These are phyloP conservation scores for Dalbergia cultrata DNA, from an alignment of 306 rosid species.

Conservation along the genomic window DNA sequence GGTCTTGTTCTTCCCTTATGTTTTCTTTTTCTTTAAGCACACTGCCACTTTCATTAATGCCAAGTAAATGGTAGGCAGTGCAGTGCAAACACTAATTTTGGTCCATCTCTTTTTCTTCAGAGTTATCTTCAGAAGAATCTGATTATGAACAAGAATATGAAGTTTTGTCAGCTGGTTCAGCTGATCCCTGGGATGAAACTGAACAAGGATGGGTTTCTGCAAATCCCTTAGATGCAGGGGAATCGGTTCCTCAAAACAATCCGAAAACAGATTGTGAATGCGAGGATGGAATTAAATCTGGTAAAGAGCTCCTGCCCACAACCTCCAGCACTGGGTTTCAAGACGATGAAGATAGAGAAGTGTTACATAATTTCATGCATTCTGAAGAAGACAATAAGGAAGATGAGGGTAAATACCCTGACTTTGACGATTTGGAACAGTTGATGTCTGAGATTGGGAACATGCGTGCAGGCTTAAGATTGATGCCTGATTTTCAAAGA, in stretches of 20 bases:
- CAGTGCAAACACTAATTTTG: slow-evolving; percentile 23
- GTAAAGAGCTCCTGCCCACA: slow-evolving; percentile 44
- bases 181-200: slow-evolving; percentile 69
- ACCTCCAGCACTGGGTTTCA: slow-evolving; percentile 46
- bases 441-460: slow-evolving; percentile 81
- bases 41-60: background rate
- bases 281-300: slow-evolving; percentile 40
- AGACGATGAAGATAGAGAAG: slow-evolving; percentile 46
- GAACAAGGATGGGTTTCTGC: slow-evolving; percentile 63
- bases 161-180: slow-evolving; percentile 67
- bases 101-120: slow-evolving; percentile 47
- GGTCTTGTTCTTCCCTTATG: slow-evolving; percentile 49
- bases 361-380: background rate
- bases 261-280: slow-evolving; percentile 32
- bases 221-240: slow-evolving; percentile 47
- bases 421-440: slow-evolving; percentile 75
- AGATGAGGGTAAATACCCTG: slow-evolving; percentile 43
- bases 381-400: slow-evolving; percentile 34
- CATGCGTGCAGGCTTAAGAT: slow-evolving; percentile 69
- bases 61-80: background rate
- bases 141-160: slow-evolving; percentile 75
- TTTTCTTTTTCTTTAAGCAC: slow-evolving; percentile 19
- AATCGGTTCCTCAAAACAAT: slow-evolving; percentile 28
- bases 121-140: slow-evolving; percentile 74
- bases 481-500: slow-evolving; percentile 85